Conservation (phyloP, 192 early-diverging fungal species). For the Linderina pennispora region DNA sequence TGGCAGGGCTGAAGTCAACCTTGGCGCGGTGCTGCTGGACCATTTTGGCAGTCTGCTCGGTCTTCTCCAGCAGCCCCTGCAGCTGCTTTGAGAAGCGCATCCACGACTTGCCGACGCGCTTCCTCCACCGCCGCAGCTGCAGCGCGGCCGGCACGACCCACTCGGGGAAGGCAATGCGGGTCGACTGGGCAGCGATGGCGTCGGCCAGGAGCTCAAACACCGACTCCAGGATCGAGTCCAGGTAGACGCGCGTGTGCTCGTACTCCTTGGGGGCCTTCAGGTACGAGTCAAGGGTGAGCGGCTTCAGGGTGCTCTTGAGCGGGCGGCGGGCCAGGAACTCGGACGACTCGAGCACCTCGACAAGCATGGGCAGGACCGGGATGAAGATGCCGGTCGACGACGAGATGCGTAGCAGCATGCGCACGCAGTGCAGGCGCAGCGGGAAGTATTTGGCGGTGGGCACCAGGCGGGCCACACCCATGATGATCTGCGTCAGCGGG, state of each 20-base stretch:
- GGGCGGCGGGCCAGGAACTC: slow-evolving; percentile 65
- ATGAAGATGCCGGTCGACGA: slow-evolving; percentile 65
- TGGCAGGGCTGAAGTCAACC: slow-evolving; percentile 57
- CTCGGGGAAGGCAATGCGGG: slow-evolving; percentile 93
- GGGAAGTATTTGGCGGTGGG: slow-evolving; percentile 90
- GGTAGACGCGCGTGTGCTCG: slow-evolving; percentile 76
- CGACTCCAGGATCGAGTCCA: slow-evolving; percentile 79
- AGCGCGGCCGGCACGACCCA: slow-evolving; percentile 80
- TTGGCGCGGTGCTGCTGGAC: slow-evolving; percentile 65
- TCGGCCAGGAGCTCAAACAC: slow-evolving; percentile 66
- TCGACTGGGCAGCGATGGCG: slow-evolving; percentile 64
- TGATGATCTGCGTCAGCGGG: slow-evolving; percentile 76
- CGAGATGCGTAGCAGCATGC: slow-evolving; percentile 63
- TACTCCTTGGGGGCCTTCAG: slow-evolving; percentile 81
- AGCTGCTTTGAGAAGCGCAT: slow-evolving; percentile 74
- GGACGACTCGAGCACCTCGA: slow-evolving; percentile 75
- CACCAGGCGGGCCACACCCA: slow-evolving; percentile 74
- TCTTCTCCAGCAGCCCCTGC: slow-evolving; percentile 76
- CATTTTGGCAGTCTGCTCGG: slow-evolving; percentile 73
- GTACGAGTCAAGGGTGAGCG: slow-evolving; percentile 68
- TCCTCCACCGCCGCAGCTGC: slow-evolving; percentile 79
- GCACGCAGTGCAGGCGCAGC: slow-evolving; percentile 80
- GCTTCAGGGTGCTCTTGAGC: slow-evolving; percentile 77
- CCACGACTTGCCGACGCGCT: slow-evolving; percentile 62
- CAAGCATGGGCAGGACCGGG: slow-evolving; percentile 75